Conservation (phyloP, 106 monocot species). For the Acorus gramineus region DNA sequence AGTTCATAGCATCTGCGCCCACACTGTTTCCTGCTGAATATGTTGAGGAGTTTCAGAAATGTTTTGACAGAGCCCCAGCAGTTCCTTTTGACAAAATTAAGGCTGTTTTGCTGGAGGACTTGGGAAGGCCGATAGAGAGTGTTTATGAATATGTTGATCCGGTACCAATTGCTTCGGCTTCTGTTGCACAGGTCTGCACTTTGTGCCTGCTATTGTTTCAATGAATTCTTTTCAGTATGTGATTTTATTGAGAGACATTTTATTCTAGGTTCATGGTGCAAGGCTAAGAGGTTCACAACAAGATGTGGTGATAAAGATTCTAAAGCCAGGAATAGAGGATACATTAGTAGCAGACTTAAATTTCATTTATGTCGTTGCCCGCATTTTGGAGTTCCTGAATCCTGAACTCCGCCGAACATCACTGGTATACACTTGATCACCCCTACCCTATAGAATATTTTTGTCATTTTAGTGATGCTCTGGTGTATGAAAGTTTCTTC, state of each 20-base stretch:
- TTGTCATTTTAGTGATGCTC: not conserved
- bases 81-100: constrained; percentile 85
- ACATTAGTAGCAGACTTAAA: constrained; percentile 89
- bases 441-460: not conserved
- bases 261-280: constrained; percentile 75
- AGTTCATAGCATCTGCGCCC: constrained; percentile 98
- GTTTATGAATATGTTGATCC: constrained; percentile 90
- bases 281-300: constrained; percentile 69
- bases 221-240: no score
- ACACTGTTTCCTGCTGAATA: constrained; percentile 93
- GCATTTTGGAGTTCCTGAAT: constrained; percentile 83
- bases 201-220: no score
- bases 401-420: constrained; percentile 82
- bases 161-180: constrained; percentile 89
- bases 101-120: constrained; percentile 55
- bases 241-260: not conserved
- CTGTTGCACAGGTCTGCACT: constrained; percentile 76
- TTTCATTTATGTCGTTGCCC: constrained; percentile 79
- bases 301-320: constrained; percentile 94
- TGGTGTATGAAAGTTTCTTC: no score
- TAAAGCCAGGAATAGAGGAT: constrained; percentile 93
- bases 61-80: constrained; percentile 86
- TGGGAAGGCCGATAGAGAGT: constrained; percentile 69
- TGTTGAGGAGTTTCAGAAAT: constrained; percentile 88
- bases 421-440: constrained; percentile 38